Base-by-base conservation (phyloP, 306 rosid species). In the Quercus wislizeni region DNA sequence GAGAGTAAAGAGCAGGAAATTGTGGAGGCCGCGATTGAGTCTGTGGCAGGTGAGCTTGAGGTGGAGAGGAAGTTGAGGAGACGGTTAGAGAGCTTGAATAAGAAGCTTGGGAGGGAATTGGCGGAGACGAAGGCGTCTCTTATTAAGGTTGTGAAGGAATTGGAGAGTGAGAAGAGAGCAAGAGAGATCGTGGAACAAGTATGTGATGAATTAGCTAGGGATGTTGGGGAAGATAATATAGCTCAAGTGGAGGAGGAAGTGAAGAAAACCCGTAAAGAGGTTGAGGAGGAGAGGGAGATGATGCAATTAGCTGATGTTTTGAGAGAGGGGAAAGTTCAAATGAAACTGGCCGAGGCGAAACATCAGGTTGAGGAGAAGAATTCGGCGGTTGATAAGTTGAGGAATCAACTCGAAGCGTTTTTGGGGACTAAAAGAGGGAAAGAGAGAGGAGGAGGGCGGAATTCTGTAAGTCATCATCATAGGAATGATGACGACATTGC, bases 21-120 rank as follows among this genome's bases (percentile, higher is more conserved):
- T 81, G 88, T 93, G 43, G 99, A 96, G 92, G 97, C 97, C 69
- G 98, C 99, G n/a, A 89, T 96, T 81, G 98, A 96, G 84, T 89
- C 97, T 23, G 89, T 96, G 76, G 94, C 94, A 6, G 94, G 94
- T 19, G 98, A 96, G 80, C 96, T 96, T 0, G 99, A 93, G 78
- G 91, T 90, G 8, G 98, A 96, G 87, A 86, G 92, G 86, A 96
- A 93, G 78, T 84, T 90, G 67, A 91, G 98, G 76, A 89, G 98
- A 77, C 90, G 93, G 83, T 78, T 81, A 6, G 99, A 96, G 86
- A 89, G 98, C 91, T 82, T 93, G 87, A 96, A 96, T 87, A 96
- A 96, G 88, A 96, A 90, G 88, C 96, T 93, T 0, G 97, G 99
- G 55, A 89, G 93, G 80, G 98, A 96, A 78, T 79, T 96, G 84